These are phyloP conservation scores for Aquilaria yunnanensis DNA, from an alignment of 345 rosid genomes.

Conservation along the genomic window DNA sequence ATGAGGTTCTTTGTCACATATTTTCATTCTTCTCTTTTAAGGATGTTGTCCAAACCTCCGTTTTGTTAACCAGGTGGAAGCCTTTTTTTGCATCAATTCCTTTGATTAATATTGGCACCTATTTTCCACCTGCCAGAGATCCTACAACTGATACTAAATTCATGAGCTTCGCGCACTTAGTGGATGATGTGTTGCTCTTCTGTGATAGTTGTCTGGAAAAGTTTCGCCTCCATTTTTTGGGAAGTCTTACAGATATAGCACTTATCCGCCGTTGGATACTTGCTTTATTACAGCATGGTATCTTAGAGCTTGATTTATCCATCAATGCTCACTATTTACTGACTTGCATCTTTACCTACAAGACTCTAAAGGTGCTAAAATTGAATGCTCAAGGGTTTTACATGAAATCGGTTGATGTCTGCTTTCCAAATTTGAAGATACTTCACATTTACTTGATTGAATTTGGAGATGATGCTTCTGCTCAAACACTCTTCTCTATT, in stretches of 20 bases:
- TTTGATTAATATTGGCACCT: background rate
- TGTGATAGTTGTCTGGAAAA: background rate
- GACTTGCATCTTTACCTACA: conserved; percentile 1
- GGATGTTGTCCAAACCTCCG: conserved; percentile 6
- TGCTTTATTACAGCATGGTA: background rate
- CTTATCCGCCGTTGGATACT: conserved; percentile 7
- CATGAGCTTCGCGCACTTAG: background rate
- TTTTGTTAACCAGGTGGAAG: conserved; percentile 10
- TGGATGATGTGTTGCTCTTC: conserved; percentile 3
- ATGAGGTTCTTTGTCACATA: conserved; percentile 12
- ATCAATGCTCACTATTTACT: background rate
- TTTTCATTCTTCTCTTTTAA: conserved; percentile 12
- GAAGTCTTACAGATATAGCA: background rate
- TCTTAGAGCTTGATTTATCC: conserved; percentile 1
- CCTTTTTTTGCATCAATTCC: conserved; percentile 5
- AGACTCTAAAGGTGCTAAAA: conserved; percentile 1
- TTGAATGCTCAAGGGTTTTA: background rate
- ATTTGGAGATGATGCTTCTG: background rate
- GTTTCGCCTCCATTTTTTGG: background rate
- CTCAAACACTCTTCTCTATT: no score
- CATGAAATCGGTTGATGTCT: background rate
- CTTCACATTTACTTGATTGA: background rate
- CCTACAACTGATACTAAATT: background rate
- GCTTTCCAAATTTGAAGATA: conserved; percentile 13
- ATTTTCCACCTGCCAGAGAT: no score